Base-by-base conservation (phyloP, 495 filamentous ascomycete species). In the Penicillium malachiteum region DNA sequence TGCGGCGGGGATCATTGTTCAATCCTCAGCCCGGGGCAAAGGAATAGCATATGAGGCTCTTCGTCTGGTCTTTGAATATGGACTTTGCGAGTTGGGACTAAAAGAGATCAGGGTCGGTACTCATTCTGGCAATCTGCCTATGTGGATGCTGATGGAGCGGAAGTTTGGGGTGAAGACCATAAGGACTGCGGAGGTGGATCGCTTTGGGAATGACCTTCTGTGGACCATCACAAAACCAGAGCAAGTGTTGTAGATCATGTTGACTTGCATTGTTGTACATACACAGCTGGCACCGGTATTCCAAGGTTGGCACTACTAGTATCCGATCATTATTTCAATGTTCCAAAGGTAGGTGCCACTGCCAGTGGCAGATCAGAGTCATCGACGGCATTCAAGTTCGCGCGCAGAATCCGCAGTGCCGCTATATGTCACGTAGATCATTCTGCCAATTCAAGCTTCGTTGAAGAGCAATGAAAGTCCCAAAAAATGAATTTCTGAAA, bases 201-300 rank as follows among this genome's bases (percentile, higher is more conserved):
- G 44, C 16, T 54, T 54, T 39, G 51, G 51, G 12, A 54, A 54
- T 54, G 51, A 54, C 31, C 51, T 54, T 31, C n/a, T 47, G 13
- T 54, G 51, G 51, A 31, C n/a, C 47, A 39, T 54, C 31, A n/a
- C 7, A 18, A 38, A 16, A 34, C 18, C 31, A 12, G 39, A 57
- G 16, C 54, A 21, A 13, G 11, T 11, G 2, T 17, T 31, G 26
- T 6, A 44, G 16, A 3, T 6, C 6, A n/a, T n/a, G n/a, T 7
- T 8, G 5, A 44, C 21, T 26, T 26, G 21, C 21, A 26, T 26
- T 26, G 18, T 12, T 12, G 2, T 30, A 30, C 13, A 11, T 44
- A 37, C 12, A 37, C 34, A 37, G 7, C 34, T 13, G 34, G 34
- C 12, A 34, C 6, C 6, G 33, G 11, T 34, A 34, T 34, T 34